Conservation (phyloP, 2,329 filamentous ascomycete species). For the Sclerotinia nivalis region DNA sequence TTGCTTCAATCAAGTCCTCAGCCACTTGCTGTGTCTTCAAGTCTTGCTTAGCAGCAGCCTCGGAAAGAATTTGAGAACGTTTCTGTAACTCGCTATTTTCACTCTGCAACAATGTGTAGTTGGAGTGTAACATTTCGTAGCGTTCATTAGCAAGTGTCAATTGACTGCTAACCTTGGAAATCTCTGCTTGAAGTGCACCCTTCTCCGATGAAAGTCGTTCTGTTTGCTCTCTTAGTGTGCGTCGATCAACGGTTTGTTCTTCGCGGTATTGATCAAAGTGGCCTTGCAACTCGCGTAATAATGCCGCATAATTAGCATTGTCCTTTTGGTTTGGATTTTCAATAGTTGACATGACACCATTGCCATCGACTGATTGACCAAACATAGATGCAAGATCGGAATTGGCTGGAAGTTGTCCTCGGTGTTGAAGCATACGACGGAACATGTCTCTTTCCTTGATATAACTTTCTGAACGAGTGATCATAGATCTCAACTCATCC, state of each 20-base stretch:
- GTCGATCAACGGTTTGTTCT: conserved; percentile 78
- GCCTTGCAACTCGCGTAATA: conserved; percentile 82
- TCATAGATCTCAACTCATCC: conserved; percentile 81
- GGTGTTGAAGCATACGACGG: conserved; percentile 85
- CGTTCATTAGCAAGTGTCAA: conserved; percentile 79
- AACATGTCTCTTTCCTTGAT: conserved; percentile 97
- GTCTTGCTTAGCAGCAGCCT: conserved; percentile 86
- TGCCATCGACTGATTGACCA: conserved; percentile 65
- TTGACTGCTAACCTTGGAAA: conserved; percentile 77
- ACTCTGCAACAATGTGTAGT: conserved; percentile 77
- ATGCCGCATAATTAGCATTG: conserved; percentile 70
- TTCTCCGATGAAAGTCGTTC: conserved; percentile 82
- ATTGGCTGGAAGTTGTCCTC: conserved; percentile 58
- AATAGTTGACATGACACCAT: conserved; percentile 58
- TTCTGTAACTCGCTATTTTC: conserved; percentile 89
- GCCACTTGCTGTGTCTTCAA: conserved; percentile 86
- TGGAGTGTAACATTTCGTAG: conserved; percentile 85
- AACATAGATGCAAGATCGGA: conserved; percentile 68
- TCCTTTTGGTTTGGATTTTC: conserved; percentile 56
- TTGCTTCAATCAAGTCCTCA: conserved; percentile 87
- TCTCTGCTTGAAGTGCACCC: conserved; percentile 76
- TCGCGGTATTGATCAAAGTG: conserved; percentile 89
- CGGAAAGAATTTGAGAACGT: conserved; percentile 72
- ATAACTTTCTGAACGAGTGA: conserved; percentile 85
- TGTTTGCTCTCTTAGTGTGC: conserved; percentile 80